Evolutionary conservation across 140 eudicot species (phyloP), one percentile per base, ranked within the genome.

Genomic region (Stevia rebaudiana): DNA sequence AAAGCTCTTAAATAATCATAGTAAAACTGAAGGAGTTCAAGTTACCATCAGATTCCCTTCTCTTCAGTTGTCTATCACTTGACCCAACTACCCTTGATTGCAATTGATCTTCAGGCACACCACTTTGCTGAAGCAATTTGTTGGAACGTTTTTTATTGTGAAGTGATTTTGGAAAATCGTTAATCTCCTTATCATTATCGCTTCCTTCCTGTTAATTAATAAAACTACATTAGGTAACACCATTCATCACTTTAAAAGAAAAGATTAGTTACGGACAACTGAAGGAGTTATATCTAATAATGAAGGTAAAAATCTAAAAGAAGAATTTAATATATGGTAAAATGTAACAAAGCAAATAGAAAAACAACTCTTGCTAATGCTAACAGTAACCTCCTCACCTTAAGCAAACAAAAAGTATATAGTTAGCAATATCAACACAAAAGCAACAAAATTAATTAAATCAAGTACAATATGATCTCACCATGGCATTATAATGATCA

Each of bases 401-500:
- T 35, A 25, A 35, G 41, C 31, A 41, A 65, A 54, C 33, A 31
- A 11, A 59, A 37, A 56, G 35, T 12, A 39, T 21, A 46, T 15
- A 33, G 8, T 62, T 37, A 65, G 30, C 19, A 35, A 40, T 16
- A 48, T 28, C 44, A 42, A 58, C 11, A 13, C 24, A 51, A 50
- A 24, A 43, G 19, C 35, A 40, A 25, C 50, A 36, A 6, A 39
- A 74, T 11, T 52, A 51, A 24, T 15, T 46, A 67, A 31, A 53
- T 11, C 15, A 54, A 31, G 13, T 42, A 35, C n/a, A n/a, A 50
- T 46, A 61, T 51, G 61, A 59, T 67, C 81, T 78, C 81, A 89
- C 96, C 96, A 80, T 51, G 65, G 79, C 84, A 79, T 84, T 75
- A 76, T 83, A 89, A 80, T 85, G 84, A 77, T 89, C 97, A 55